Conservation (phyloP, 225 moss, liverwort and hornwort genomes). For the Thuidium tamariscinum region DNA sequence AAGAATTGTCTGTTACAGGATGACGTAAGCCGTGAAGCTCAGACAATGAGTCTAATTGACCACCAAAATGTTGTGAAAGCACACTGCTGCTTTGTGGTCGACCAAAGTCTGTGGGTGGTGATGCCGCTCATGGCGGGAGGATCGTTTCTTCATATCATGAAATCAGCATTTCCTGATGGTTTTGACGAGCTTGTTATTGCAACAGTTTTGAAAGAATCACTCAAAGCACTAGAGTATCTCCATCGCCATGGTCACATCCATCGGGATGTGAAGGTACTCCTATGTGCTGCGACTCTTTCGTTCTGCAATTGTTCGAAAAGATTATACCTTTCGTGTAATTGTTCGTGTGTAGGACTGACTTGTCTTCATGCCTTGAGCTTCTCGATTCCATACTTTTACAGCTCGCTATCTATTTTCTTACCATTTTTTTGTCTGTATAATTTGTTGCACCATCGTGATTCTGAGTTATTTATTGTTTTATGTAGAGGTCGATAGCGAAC, state of each 20-base stretch:
- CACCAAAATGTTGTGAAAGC: conserved; percentile 97
- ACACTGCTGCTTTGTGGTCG: conserved; percentile 76
- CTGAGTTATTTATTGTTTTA: neutral
- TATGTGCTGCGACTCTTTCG: neutral
- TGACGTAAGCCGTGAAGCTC: conserved; percentile 84
- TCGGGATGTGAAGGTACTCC: conserved; percentile 79
- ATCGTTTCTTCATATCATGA: conserved; percentile 96
- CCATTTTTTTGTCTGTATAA: neutral
- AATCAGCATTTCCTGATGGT: conserved; percentile 76
- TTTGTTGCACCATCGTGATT: neutral
- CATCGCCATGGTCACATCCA: conserved; percentile 97
- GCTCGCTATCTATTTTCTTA: neutral
- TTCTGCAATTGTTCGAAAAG: neutral
- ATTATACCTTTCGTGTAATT: neutral
- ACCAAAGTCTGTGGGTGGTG: conserved; percentile 78
- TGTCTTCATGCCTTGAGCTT: neutral
- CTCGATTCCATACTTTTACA: neutral
- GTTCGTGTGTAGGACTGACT: neutral
- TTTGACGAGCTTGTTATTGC: conserved; percentile 95
- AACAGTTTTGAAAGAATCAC: conserved; percentile 75
- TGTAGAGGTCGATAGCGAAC: neutral
- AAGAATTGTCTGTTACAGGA: conserved; percentile 26
- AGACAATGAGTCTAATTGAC: conserved; percentile 82
- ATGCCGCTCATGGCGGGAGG: conserved; percentile 98
- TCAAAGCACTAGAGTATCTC: conserved; percentile 90